Evolutionary conservation across 2,329 filamentous ascomycete genomes (phyloP).

Genomic region (Tolypocladium ophioglossoides): DNA sequence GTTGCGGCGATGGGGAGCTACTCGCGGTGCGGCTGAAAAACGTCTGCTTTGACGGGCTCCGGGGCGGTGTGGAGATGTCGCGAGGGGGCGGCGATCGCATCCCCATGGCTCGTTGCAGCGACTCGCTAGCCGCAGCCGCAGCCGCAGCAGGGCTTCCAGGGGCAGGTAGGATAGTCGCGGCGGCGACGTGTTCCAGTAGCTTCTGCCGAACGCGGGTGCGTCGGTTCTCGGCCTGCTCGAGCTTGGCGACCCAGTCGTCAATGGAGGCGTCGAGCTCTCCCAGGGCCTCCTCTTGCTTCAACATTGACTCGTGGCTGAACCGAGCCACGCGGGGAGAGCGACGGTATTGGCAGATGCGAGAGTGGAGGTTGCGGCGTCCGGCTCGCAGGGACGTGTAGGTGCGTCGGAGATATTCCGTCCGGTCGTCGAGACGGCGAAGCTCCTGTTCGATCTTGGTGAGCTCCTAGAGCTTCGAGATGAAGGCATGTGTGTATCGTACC

Average conservation of each 20-base stretch:
- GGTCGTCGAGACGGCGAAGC: conserved; percentile 64
- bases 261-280: conserved; percentile 68
- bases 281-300: conserved; percentile 72
- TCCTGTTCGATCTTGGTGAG: conserved; percentile 35
- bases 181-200: conserved; percentile 71
- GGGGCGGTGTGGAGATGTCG: conserved; percentile 39
- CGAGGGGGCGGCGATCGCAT: conserved; percentile 24
- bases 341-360: conserved; percentile 66
- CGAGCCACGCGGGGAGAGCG: conserved; percentile 59
- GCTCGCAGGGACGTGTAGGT: conserved; percentile 65
- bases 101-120: conserved; percentile 30
- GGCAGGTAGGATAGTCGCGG: conserved; percentile 45
- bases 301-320: conserved; percentile 63
- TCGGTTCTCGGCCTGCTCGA: conserved; percentile 72
- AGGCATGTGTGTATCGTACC: conserved; percentile 24
- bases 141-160: conserved; percentile 11
- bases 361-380: conserved; percentile 67
- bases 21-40: conserved; percentile 21
- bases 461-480: neutral
- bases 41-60: conserved; percentile 5
- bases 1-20: conserved; percentile 37
- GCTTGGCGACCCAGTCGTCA: conserved; percentile 69
- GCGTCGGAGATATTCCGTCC: conserved; percentile 66
- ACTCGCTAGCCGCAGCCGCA: conserved; percentile 22
- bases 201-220: conserved; percentile 68